A percentile compares a stretch with the other conserved stretches of the same genome.
These are phyloP conservation scores for Ophiostoma piceae DNA, from an alignment of 2,329 filamentous ascomycete species.

Conservation along the genomic window DNA sequence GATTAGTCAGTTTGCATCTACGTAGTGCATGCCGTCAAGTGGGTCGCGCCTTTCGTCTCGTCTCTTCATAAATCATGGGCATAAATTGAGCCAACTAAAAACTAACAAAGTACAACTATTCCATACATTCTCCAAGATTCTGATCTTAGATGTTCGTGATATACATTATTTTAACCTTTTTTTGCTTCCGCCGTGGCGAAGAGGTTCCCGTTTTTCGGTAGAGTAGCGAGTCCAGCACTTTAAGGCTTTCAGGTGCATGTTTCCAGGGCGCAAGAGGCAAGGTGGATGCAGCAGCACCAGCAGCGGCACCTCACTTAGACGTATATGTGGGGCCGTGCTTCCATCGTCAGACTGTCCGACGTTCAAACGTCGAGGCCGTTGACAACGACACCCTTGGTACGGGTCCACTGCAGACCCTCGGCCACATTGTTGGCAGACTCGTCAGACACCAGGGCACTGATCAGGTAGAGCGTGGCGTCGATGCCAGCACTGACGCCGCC, in stretches of 20 bases:
- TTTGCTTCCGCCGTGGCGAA: not conserved
- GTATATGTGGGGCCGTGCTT: not conserved
- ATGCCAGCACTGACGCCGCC: constrained; percentile 75
- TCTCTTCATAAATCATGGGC: not conserved
- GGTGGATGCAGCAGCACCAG: not conserved
- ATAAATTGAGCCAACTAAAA: not conserved
- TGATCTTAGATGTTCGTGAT: not conserved
- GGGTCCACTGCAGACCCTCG: constrained; percentile 71
- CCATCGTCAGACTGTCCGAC: not conserved
- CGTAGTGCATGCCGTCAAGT: not conserved
- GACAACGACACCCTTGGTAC: constrained; percentile 79
- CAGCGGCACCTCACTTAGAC: constrained; percentile 3
- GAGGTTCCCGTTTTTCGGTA: not conserved
- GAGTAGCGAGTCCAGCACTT: constrained; percentile 3
- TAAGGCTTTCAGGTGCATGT: not conserved
- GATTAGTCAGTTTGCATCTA: not conserved
- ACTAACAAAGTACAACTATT: constrained; percentile 9
- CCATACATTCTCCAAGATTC: not conserved
- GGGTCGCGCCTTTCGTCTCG: not conserved
- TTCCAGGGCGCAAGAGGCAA: not conserved
- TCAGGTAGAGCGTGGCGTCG: constrained; percentile 78
- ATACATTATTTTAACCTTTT: constrained; percentile 9
- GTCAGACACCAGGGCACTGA: constrained; percentile 74
- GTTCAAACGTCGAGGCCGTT: constrained; percentile 68
- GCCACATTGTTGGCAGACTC: constrained; percentile 71